Base-by-base conservation (phyloP, 2,329 filamentous ascomycete species). In the Periglandula ipomoeae region DNA sequence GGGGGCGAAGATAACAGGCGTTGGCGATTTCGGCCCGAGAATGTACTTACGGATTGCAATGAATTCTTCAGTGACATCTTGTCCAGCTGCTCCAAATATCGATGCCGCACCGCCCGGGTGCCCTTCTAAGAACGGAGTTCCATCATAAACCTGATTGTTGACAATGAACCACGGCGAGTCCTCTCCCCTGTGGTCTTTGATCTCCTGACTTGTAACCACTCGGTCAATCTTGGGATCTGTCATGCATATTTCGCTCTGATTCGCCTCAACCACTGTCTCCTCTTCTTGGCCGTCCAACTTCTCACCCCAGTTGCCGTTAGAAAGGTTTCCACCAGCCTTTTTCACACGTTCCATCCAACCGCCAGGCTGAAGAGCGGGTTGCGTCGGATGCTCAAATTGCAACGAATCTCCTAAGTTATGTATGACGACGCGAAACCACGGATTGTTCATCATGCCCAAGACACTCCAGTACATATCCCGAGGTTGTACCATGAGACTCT, bases 381-480 rank as follows among this genome's bases (percentile, higher is more conserved):
- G 85, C 3, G 89, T 94, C 0, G 90, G 90, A 58, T 96, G 90
- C 63, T 95, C 89, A 56, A 96, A 96, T 5, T 79, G 75, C 38
- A 95, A 67, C 7, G 61, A 66, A 39, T 59, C 51, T 0, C 72
- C 74, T 51, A 90, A 82, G 49, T 82, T 82, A 46, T 81, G 78
- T 48, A 96, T 85, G 2, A 82, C 79, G 1, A 96, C 78, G 5
- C 90, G 77, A 64, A 85, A 96, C 90, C 90, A 96, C 0, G 88
- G 87, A 58, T 95, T 95, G 67, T 95, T 95, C 90, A 96, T 95
- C 90, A 96, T 96, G 0, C 90, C 89, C 35, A 95, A 70, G 2
- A 95, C 89, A 52, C 82, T 89, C 90, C 90, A 96, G 68, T 95
- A 95, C 87, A 95, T 93, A 59, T 96, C 90, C 52, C 87, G 77